phyloP scores from a whole-genome alignment of 169 alveolate genomes.

The Besnoitia besnoiti region DNA sequence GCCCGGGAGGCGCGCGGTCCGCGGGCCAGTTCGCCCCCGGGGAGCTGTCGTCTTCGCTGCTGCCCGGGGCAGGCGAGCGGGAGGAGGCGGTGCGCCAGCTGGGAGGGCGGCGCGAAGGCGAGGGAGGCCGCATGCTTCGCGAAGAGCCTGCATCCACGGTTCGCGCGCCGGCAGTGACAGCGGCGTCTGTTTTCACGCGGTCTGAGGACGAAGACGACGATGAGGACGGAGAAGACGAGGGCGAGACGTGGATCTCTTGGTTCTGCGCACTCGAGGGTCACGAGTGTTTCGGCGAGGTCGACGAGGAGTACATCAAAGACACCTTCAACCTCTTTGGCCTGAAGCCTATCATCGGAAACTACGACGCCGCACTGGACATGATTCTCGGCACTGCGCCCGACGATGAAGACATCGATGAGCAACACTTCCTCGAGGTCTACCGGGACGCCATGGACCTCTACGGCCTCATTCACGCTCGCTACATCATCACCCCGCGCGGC shows the following conservation, averaged over 20 bases:
- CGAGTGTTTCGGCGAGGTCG: conserved; percentile 93
- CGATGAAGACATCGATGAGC: conserved; percentile 69
- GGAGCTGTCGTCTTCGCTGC: neutral
- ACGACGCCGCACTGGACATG: conserved; percentile 87
- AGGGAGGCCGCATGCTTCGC: neutral
- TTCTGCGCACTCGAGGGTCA: conserved; percentile 93
- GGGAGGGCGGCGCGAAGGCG: neutral
- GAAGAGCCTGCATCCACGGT: neutral
- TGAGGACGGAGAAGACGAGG: conserved; percentile 48
- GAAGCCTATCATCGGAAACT: conserved; percentile 84
- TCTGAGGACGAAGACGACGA: conserved; percentile 58
- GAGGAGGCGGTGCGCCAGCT: conserved; percentile 16
- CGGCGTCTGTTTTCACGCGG: neutral
- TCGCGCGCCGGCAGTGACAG: neutral
- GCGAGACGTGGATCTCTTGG: conserved; percentile 93
- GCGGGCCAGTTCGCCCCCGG: neutral
- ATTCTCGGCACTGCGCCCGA: conserved; percentile 81
- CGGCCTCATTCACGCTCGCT: conserved; percentile 95
- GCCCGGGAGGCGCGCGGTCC: neutral
- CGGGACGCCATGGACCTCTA: conserved; percentile 92
- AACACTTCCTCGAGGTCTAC: conserved; percentile 68
- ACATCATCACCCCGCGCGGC: conserved; percentile 93
- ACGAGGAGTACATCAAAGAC: conserved; percentile 92
- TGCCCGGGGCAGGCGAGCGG: neutral
- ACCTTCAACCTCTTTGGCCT: conserved; percentile 91